Base-by-base conservation (phyloP, 106 monocot species). In the Chionographis japonica region DNA sequence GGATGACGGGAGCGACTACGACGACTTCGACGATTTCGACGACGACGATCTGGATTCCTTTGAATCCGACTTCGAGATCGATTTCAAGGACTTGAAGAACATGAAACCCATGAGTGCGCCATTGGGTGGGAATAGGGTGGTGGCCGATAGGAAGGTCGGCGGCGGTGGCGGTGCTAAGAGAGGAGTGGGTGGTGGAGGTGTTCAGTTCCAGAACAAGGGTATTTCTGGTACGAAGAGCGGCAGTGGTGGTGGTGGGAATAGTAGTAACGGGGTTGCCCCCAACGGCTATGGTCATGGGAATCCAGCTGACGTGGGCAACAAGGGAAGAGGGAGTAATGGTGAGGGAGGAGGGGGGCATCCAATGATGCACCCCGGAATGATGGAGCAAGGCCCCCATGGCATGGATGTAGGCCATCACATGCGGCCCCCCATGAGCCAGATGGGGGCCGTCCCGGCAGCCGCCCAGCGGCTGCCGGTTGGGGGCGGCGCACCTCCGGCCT, bases 1-100 rank as follows among this genome's bases (percentile, higher is more conserved):
- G 12, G 83, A 93, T 1, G 77, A 81, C 0, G 74, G 74, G 4
- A 71, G 77, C 27, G 77, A 81, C 27, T 69, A 38, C 42, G 79
- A 79, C 51, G 78, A 80, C 46, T 59, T 51, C 15, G 67, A 69
- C 6, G 82, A 63, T 8, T 71, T 57, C 39, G 84, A 87, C 6
- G 88, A 85, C 10, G 92, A 88, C 9, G 79, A 85, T 12, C 9
- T 77, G 5, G 86, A 84, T 12, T 78, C 64, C 13, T 77, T 79
- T 35, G 86, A 86, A 17, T 73, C 68, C 2, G 81, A 84, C 15
- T 78, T 78, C 40, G 80, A 63, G 10, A 85, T 83, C 27, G 93
- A 89, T 16, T 50, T 86, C 18, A 85, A 81, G 73, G 75, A 61
- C 19, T 12, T 80, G 12, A 83, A 80, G 76, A 76, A 68, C 37